phyloP scores from a whole-genome alignment of 176 grass and related monocot genomes.

The Cenchrus fungigraminus region DNA sequence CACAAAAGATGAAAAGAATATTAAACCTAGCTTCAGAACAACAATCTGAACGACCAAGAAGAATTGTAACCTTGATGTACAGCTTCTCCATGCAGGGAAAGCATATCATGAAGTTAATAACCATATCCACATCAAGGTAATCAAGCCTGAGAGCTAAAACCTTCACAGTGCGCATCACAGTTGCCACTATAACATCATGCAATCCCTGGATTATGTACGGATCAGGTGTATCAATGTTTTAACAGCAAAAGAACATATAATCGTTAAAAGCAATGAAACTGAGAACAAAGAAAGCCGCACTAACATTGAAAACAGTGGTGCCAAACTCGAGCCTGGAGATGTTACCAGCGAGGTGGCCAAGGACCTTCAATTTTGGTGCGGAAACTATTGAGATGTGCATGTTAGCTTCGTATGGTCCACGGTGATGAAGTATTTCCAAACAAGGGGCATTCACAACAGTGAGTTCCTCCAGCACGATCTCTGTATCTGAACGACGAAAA shows the following conservation, averaged over 20 bases:
- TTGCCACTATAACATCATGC: background rate
- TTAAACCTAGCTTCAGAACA: background rate
- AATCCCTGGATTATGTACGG: background rate
- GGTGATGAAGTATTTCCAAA: background rate
- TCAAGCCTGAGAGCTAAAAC: background rate
- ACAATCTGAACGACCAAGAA: background rate
- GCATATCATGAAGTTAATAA: background rate
- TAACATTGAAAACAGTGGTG: background rate
- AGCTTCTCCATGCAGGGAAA: background rate
- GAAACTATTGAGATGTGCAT: background rate
- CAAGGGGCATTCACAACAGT: background rate
- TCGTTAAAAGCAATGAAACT: background rate
- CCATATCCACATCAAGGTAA: background rate
- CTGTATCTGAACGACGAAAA: background rate
- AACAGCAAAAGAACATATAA: background rate
- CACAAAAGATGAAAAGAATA: background rate
- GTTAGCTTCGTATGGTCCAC: background rate
- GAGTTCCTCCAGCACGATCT: background rate
- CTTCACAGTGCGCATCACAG: background rate
- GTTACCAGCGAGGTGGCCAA: no score
- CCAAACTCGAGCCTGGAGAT: no score
- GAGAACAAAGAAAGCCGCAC: background rate
- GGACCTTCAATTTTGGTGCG: background rate
- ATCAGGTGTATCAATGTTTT: background rate
- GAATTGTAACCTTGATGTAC: background rate